phyloP scores from a whole-genome alignment of 345 rosid genomes.

The Viola odorata region DNA sequence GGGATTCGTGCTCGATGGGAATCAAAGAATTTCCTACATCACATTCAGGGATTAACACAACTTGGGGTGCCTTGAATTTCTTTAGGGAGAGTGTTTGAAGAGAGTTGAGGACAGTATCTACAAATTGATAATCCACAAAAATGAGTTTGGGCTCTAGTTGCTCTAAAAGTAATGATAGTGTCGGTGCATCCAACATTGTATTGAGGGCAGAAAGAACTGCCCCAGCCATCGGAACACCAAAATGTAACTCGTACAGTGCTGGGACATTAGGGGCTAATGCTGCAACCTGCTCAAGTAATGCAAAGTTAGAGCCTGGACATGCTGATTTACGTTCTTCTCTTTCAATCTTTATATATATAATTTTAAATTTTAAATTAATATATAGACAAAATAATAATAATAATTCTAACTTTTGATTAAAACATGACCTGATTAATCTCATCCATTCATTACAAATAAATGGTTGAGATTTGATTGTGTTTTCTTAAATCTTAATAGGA shows the following conservation, averaged over 20 bases:
- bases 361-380: no score
- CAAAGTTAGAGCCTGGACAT: no score
- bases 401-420: no score
- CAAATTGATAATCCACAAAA: conserved; percentile 37
- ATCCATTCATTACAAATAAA: no score
- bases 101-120: conserved; percentile 18
- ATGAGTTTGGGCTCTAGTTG: conserved; percentile 32
- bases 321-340: no score
- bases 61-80: conserved; percentile 16
- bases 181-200: conserved; percentile 27
- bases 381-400: no score
- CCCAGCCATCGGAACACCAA: conserved; percentile 60
- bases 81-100: conserved; percentile 12
- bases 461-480: no score
- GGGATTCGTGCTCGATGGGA: background rate
- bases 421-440: no score
- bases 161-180: conserved; percentile 23
- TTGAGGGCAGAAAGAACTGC: conserved; percentile 43
- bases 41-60: conserved; percentile 30
- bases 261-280: conserved; percentile 59
- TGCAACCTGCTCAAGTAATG: conserved; percentile 32
- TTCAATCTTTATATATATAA: no score
- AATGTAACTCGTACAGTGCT: conserved; percentile 49
- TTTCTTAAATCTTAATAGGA: no score
- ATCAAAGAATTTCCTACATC: conserved; percentile 3